Evolutionary conservation across 108 stramenopile genomes (phyloP).

Genomic region (Cyclotella kingstonii): DNA sequence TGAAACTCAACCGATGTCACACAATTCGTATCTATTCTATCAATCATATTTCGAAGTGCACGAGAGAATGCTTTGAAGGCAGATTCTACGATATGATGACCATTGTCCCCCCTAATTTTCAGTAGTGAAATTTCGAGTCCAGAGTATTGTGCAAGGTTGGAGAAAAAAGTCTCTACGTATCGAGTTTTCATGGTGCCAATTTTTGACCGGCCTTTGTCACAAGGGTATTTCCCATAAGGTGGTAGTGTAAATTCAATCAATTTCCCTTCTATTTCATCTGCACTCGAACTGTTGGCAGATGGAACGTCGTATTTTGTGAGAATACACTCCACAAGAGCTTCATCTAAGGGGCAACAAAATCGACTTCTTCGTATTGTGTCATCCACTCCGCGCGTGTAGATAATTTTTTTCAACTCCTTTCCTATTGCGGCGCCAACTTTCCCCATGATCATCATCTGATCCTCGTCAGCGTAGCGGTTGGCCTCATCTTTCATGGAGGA

Average conservation of each 20-base stretch:
- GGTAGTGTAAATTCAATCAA: conserved; percentile 46
- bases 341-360: conserved; percentile 87
- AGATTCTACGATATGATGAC: conserved; percentile 78
- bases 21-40: conserved; percentile 49
- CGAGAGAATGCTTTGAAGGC: conserved; percentile 86
- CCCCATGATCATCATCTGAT: conserved; percentile 48
- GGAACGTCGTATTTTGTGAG: conserved; percentile 32
- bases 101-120: conserved; percentile 79
- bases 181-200: conserved; percentile 64
- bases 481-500: conserved; percentile 16
- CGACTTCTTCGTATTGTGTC: conserved; percentile 24
- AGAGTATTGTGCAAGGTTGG: conserved; percentile 46
- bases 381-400: background rate
- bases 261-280: conserved; percentile 10
- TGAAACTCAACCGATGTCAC: conserved; percentile 17
- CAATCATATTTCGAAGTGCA: conserved; percentile 70
- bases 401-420: conserved; percentile 29
- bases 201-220: conserved; percentile 51
- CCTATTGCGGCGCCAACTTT: conserved; percentile 66
- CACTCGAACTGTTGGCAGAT: background rate
- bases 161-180: conserved; percentile 56
- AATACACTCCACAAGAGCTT: conserved; percentile 74
- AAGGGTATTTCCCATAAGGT: conserved; percentile 79
- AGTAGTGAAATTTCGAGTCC: conserved; percentile 50
- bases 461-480: conserved; percentile 53